Percentiles rank a stretch among this genome's conserved stretches.
These are phyloP conservation scores for Ophiostoma sp. DNA, from an alignment of 2,329 filamentous ascomycete species.

Conservation along the genomic window DNA sequence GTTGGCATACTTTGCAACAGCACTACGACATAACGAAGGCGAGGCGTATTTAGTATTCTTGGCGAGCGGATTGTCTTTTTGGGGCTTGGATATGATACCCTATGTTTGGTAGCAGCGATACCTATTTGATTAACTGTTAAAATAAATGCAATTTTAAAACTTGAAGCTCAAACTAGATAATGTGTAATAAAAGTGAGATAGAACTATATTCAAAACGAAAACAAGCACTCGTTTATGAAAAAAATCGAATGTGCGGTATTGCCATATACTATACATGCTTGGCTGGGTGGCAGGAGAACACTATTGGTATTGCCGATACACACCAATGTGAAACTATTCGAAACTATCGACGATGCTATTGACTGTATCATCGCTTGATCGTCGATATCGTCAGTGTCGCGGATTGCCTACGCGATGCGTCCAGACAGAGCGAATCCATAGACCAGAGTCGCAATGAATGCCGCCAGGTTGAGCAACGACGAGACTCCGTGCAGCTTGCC, in stretches of 20 bases:
- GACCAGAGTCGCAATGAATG: conserved; percentile 62
- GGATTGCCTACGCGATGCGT: conserved; percentile 42
- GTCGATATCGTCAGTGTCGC: not conserved
- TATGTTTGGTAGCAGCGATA: not conserved
- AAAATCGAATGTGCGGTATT: not conserved
- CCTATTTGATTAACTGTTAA: not conserved
- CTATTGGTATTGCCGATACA: not conserved
- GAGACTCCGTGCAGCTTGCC: conserved; percentile 74
- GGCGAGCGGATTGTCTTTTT: not conserved
- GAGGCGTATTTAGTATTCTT: not conserved
- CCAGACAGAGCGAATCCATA: conserved; percentile 74
- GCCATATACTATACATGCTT: not conserved
- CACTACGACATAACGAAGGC: not conserved
- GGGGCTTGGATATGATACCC: not conserved
- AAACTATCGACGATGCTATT: no score
- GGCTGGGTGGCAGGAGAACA: not conserved
- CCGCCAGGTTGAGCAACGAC: conserved; percentile 69
- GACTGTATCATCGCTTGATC: not conserved
- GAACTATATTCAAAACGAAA: not conserved
- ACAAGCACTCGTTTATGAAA: no score
- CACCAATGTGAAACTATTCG: not conserved
- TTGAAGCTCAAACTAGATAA: not conserved
- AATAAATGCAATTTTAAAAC: not conserved
- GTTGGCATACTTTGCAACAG: not conserved
- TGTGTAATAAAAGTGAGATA: not conserved